Conservation (phyloP, 2,329 filamentous ascomycete species). For the Helotiales sp. region DNA sequence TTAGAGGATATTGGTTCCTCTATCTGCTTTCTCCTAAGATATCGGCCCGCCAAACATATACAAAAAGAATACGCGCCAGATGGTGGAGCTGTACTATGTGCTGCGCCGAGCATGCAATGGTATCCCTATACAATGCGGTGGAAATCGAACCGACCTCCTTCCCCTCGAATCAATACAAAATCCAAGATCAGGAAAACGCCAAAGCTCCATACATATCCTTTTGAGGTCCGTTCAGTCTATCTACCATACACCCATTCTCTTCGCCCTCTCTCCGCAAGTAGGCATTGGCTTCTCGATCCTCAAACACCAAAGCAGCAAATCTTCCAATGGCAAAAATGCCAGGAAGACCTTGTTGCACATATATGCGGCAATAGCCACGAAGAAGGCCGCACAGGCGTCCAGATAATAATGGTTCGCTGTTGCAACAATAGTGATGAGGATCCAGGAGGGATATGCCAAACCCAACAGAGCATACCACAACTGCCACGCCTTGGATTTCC, state of each 20-base stretch:
- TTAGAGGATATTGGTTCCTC: too few species aligned
- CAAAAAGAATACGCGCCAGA: not conserved
- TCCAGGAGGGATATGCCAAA: conserved; percentile 46
- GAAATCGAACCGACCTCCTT: not conserved
- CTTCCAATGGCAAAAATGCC: conserved; percentile 50
- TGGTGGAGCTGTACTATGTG: not conserved
- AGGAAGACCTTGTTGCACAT: conserved; percentile 49
- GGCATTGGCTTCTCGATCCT: conserved; percentile 51
- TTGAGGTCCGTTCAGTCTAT: too few species aligned
- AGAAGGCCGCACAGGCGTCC: conserved; percentile 48
- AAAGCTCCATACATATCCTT: not conserved
- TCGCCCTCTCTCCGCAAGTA: conserved; percentile 43
- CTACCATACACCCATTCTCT: conserved; percentile 8
- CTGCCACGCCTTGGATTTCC: conserved; percentile 44
- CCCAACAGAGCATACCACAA: conserved; percentile 44
- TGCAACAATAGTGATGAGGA: conserved; percentile 50
- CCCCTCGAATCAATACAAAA: not conserved
- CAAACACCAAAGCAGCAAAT: conserved; percentile 46
- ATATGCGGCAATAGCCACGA: conserved; percentile 47
- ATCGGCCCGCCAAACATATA: not conserved
- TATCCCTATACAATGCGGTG: conserved; percentile 13
- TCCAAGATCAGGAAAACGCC: not conserved
- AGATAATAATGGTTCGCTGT: conserved; percentile 57
- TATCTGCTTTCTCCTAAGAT: too few species aligned
- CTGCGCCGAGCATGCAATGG: conserved; percentile 8